Conservation (phyloP, 225 moss, liverwort and hornwort species). For the Straminergon stramineum region DNA sequence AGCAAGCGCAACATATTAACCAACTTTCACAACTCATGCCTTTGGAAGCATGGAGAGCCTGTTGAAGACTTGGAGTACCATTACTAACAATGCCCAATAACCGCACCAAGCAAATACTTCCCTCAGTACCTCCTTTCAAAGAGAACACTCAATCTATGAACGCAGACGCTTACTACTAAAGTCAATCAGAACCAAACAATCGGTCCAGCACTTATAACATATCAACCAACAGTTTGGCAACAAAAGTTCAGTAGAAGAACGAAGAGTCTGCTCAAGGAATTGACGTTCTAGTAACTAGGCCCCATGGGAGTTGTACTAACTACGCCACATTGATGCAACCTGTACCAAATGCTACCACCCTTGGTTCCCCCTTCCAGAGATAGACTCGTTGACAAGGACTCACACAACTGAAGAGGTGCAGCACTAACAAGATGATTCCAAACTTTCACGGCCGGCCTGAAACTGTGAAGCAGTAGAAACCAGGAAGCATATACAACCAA, state of each 20-base stretch:
- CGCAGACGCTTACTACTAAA: background rate
- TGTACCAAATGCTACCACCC: background rate
- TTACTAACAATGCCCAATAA: background rate
- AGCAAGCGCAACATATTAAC: background rate
- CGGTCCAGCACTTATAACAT: background rate
- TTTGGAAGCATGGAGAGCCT: background rate
- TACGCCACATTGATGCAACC: background rate
- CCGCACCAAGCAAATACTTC: background rate
- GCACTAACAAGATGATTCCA: background rate
- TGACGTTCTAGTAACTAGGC: background rate
- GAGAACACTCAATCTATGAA: too few relatives aligned
- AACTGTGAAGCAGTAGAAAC: background rate
- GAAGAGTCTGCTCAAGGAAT: background rate
- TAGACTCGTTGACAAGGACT: background rate
- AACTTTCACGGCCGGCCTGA: background rate
- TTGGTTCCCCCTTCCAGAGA: background rate
- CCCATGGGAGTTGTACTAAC: background rate
- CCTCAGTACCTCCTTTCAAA: background rate
- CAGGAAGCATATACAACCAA: background rate
- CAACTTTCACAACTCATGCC: background rate
- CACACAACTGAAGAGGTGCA: background rate
- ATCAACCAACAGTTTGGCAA: background rate
- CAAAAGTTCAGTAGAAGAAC: background rate
- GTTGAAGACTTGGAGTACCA: background rate
- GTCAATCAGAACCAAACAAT: background rate